Base-by-base conservation (phyloP, 2,329 filamentous ascomycete genomes). In the Hortaea werneckii region DNA sequence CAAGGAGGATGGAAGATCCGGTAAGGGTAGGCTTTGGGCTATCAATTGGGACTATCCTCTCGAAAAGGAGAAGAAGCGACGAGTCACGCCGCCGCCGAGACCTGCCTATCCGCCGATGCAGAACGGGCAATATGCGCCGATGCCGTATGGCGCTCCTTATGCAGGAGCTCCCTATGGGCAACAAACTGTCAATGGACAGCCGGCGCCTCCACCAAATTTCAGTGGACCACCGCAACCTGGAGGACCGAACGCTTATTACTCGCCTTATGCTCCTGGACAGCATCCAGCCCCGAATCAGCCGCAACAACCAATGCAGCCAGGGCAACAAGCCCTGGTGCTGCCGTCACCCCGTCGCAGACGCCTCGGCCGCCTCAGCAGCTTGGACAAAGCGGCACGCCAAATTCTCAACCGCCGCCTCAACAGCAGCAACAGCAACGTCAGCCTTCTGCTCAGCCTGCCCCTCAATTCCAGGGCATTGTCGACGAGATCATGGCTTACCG, bases 1-100 rank as follows among this genome's bases (percentile, higher is more conserved):
- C 56, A 72, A 75, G 58, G 78, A 80, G 54, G 76, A 75, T 11
- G 77, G 80, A 52, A 75, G 71, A 48, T 69, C 59, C 58, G 79
- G 78, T 44, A 82, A 82, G 61, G 79, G 79, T 40, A 80, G 75
- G 67, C 74, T 78, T 43, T 82, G 79, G 79, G 72, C 74, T 45
- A 72, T 81, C 54, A 74, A 78, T 40, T 72, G 74, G 26, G 73
- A 75, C 8, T 71, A 76, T 5, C 77, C 76, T 3, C 76, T 80
- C 37, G 77, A 80, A 52, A 79, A 78, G 52, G 66, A 69, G 41
- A 78, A 76, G 62, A 76, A 76, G 58, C 64, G 68, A 28, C 70
- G 71, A 42, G 68, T 69, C 35, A 66, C 68, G 38, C 68, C 67
- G 29, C 61, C 61, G 27, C 59, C 54, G 13, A 46, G 52, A 42